Evolutionary conservation across 805 yeast genomes (phyloP), one percentile per base, ranked within the genome.

Genomic region (Tetrapisispora pingtungensis): DNA sequence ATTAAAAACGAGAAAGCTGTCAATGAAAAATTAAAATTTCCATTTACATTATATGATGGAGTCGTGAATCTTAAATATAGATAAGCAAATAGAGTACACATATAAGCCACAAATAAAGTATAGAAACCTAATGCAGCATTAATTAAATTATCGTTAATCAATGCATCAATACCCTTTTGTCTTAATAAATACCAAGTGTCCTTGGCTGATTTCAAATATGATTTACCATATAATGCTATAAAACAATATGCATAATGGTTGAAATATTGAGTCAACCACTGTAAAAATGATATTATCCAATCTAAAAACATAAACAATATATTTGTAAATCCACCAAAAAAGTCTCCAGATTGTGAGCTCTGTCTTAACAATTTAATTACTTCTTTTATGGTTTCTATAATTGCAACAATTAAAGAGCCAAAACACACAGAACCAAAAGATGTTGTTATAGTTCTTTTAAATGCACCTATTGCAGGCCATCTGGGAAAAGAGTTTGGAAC

Each of bases 351-450:
- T 1, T 49, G 38, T 2, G 51, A 36, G 20, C 58, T 55, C 42
- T 73, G 74, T 56, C 78, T 74, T 40, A 78, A 57, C 19, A 78
- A 59, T 17, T 71, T 68, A 34, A 85, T 57, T 5, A 75, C 57
- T 42, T 77, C 80, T 48, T 78, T 74, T 36, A 84, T 49, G 14
- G 86, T 71, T 57, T 85, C 90, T 49, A 87, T 73, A 22, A 86
- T 49, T 0, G 86, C 77, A 33, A 84, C 84, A 59, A 83, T 72
- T 56, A 83, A 62, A 2, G 87, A 81, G 0, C 96, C 96, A 57
- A 85, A 83, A 59, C 95, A 83, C 44, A 89, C 81, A 2, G 95
- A 84, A 2, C 97, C 97, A 56, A 88, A 82, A 10, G 95, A 85
- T 59, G 80, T 83, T 3, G 95, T 83, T 63, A 85, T 62, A 1